Evolutionary conservation across 1,139 yeast species (phyloP), one percentile per base, ranked within the genome.

Genomic region (Candida pseudoviswanathii): DNA sequence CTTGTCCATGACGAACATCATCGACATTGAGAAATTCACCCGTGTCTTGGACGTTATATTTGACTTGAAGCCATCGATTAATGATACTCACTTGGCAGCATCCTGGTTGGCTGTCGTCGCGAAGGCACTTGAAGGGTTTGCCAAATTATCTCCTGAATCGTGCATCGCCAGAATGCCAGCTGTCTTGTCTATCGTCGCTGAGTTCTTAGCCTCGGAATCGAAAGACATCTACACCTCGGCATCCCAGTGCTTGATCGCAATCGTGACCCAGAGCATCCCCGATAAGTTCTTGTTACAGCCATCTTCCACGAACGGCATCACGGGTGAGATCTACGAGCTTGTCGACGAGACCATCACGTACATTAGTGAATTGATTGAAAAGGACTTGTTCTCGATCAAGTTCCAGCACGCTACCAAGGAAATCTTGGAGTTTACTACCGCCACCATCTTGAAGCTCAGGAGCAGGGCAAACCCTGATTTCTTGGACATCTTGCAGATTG

Each of bases 51-150:
- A 86, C 58, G 80, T 88, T 39, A 84, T 94, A 44, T 80, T 89
- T 58, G 89, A 88, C 53, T 76, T 92, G 62, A 85, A 85, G 57
- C 99, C 99, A 5, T 78, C 96, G 1, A 65, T 81, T 27, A 87
- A 86, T 58, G 99, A 94, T 62, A 76, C 86, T 40, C 92, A 90
- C 65, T 78, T 94, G 58, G 90, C 95, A 11, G 97, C 96, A 16
- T 82, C 97, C 7, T 94, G 99, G 99, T 80, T 91, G 46, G 96
- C 97, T 0, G 96, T 91, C 26, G 81, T 94, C 38, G 96, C 97
- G 5, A 91, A 90, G 62, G 96, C 95, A 43, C 75, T 88, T 54
- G 83, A 84, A 47, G 79, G 92, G 5, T 89, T 84, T 62, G 74
- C 92, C 11, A 65, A 68, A 16, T 73, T 86, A 53, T 82, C 86